Evolutionary conservation across 2,329 filamentous ascomycete genomes (phyloP), one percentile per base, ranked within the genome.

Genomic region (Helotiales sp.): DNA sequence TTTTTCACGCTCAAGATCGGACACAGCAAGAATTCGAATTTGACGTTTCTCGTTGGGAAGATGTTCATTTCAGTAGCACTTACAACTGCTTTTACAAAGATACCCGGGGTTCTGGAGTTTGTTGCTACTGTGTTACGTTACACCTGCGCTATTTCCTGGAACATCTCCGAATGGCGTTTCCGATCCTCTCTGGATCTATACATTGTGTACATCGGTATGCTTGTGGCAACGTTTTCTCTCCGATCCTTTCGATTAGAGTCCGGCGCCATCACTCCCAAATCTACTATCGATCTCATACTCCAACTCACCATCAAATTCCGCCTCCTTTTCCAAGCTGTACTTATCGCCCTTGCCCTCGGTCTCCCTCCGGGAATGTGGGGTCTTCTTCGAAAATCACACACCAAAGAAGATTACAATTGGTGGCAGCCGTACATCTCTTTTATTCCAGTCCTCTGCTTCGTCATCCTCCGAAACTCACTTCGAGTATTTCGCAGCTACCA

Each of bases 121-220:
- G 45, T 81, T 22, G 77, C 83, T 55, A 70, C 69, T 22, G 61
- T 81, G 4, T 73, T 85, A 8, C 67, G 77, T 26, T 70, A 75
- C n/a, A 73, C 82, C 6, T 86, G 82, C 73, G 78, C 79, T 17
- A 82, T 86, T 50, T 75, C 79, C 11, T 85, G 85, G 80, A 77
- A 86, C 67, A 78, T 82, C 1, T 69, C 76, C 0, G 83, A 85
- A 67, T 82, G 85, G 78, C 78, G 83, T 40, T 84, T 83, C 68
- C 80, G 85, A 40, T 79, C 87, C 24, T 76, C 73, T 2, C 78
- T 86, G 2, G 87, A 90, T 73, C 79, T 83, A 60, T 84, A 84
- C 69, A 81, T 88, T 66, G 83, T 85, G 11, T 89, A 84, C 70
- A 75, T 85, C 26, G 87, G 87, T 3, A 85, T 89, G 79, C 66